Evolutionary conservation across 805 yeast species (phyloP), one percentile per base, ranked within the genome.

Genomic region (Wickerhamomyces strasburgensis): DNA sequence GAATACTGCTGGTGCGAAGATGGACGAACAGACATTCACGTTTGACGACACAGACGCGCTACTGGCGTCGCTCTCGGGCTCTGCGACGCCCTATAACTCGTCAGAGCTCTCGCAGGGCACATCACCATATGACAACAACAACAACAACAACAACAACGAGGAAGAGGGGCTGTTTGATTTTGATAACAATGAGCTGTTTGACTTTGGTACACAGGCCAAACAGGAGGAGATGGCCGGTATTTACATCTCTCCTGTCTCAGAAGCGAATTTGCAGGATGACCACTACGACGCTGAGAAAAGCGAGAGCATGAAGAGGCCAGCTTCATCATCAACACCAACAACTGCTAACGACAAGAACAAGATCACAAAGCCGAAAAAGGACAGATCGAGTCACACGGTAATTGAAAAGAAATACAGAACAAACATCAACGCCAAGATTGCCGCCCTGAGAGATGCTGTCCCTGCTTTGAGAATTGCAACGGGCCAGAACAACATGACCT

Each of bases 391-490:
- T 6, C 94, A 84, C 60, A 84, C 84, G 52, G 76, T 82, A 68
- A 80, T 84, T 47, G 94, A 85, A 55, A 84, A 84, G 61, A 79
- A 82, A 52, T 85, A 85, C 59, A 61, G 94, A 48, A 80, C 84
- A 15, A 84, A 84, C 52, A 81, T 84, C 47, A 84, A 83, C 52
- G 67, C 80, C 37, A 81, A 79, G 56, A 83, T 84, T 31, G 47
- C 73, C 24, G 81, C 79, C 30, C 68, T 84, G 24, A 67, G 87
- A 52, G 83, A 83, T 48, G 81, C 86, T 3, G 94, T 85, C 14
- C 95, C 95, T 3, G 62, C 93, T 3, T 65, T 85, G 35, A 68
- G 87, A 48, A 76, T 80, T 27, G 80, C 80, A 6, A 69, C n/a
- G n/a, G n/a, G 64, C 21, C 77, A 75, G 31, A 60, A 66, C 14